Evolutionary conservation across 805 yeast species (phyloP).

Genomic region (Kurtzmaniella cleridarum): DNA sequence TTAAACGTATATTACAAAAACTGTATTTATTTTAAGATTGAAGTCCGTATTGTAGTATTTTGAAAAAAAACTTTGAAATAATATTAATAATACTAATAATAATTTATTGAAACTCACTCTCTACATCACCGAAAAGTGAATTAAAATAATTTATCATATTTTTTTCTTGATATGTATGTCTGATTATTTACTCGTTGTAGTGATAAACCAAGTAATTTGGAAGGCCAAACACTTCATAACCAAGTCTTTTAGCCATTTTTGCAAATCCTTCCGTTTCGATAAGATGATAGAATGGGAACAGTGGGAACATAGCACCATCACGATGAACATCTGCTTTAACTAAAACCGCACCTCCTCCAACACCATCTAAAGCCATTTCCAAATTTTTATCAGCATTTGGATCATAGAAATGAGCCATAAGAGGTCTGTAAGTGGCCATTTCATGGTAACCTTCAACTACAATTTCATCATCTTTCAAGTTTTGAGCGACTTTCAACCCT

Average conservation of each 20-base stretch:
- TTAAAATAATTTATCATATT: not conserved
- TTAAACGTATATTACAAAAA: too few relatives aligned
- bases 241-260: constrained; percentile 93
- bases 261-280: constrained; percentile 98
- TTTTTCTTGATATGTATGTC: too few relatives aligned
- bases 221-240: constrained; percentile 85
- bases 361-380: constrained; percentile 90
- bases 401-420: constrained; percentile 87
- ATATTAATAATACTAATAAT: too few relatives aligned
- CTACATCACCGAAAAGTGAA: not conserved
- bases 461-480: constrained; percentile 81
- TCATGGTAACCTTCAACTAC: constrained; percentile 93
- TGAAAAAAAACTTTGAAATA: too few relatives aligned
- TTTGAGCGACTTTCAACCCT: constrained; percentile 68
- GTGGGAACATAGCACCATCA: constrained; percentile 99
- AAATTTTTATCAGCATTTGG: constrained; percentile 53
- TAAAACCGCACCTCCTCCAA: constrained; percentile 94
- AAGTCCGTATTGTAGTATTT: too few relatives aligned
- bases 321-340: constrained; percentile 98
- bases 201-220: constrained; percentile 94
- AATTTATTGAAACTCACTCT: too few relatives aligned
- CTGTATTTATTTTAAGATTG: too few relatives aligned
- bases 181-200: constrained; percentile 57
- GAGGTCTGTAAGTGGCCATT: constrained; percentile 87
- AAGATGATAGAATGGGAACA: constrained; percentile 93